These are phyloP conservation scores for Gomphus bonarii DNA, from an alignment of 1,284 basidiomycete species.

Conservation along the genomic window DNA sequence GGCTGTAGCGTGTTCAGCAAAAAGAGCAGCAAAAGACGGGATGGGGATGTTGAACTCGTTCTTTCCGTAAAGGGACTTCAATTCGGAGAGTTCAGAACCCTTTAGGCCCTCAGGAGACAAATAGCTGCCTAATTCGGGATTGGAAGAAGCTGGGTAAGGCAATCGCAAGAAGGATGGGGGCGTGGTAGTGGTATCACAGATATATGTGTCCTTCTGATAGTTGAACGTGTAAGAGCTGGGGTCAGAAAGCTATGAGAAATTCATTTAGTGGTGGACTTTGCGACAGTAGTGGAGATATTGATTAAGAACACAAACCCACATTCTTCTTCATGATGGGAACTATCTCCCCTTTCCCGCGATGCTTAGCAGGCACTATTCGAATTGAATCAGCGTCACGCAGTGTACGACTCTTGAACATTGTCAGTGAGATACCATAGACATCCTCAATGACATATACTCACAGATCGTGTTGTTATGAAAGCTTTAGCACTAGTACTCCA, in stretches of 20 bases:
- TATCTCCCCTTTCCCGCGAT: slow-evolving; percentile 89
- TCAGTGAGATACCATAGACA: slow-evolving; percentile 15
- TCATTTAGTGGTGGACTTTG: not conserved
- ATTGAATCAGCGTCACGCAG: slow-evolving; percentile 73
- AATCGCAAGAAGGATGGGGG: slow-evolving; percentile 66
- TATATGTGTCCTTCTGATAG: slow-evolving; percentile 95
- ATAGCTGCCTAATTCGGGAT: slow-evolving; percentile 67
- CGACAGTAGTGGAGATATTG: not conserved
- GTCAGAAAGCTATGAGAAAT: slow-evolving; percentile 27
- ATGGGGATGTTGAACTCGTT: slow-evolving; percentile 96
- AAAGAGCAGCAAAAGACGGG: slow-evolving; percentile 82
- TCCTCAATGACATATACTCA: slow-evolving; percentile 19
- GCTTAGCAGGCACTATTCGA: slow-evolving; percentile 74
- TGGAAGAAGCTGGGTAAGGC: slow-evolving; percentile 79
- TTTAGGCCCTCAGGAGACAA: slow-evolving; percentile 37
- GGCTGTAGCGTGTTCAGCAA: slow-evolving; percentile 85
- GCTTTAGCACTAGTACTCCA: slow-evolving; percentile 84
- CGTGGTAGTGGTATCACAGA: slow-evolving; percentile 51
- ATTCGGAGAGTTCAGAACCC: slow-evolving; percentile 30
- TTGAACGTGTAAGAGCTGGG: slow-evolving; percentile 73
- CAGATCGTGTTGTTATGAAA: slow-evolving; percentile 65
- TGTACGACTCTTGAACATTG: slow-evolving; percentile 41
- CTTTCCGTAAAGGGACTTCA: slow-evolving; percentile 66
- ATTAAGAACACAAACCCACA: slow-evolving; percentile 18
- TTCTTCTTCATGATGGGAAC: slow-evolving; percentile 65